Percentiles rank a stretch among this genome's conserved stretches.
These are phyloP conservation scores for Austroboletus eburneus DNA, from an alignment of 768 basidiomycete genomes.

Conservation along the genomic window DNA sequence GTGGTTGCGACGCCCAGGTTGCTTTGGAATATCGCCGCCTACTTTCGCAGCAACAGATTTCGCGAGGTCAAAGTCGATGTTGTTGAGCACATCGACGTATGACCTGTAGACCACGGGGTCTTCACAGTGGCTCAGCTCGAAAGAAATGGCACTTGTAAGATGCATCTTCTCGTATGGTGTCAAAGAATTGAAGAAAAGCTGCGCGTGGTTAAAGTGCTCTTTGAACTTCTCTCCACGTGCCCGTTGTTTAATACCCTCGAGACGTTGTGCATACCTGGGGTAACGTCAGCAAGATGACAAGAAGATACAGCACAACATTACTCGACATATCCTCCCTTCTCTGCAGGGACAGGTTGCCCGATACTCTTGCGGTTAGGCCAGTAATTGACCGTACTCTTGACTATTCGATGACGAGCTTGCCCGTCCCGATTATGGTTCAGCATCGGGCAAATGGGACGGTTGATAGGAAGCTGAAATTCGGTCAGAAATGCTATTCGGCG, in stretches of 20 bases:
- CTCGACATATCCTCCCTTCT: conserved; percentile 58
- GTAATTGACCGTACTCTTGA: conserved; percentile 64
- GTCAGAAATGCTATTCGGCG: not conserved
- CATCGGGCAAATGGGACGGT: conserved; percentile 73
- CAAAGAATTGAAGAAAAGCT: conserved; percentile 84
- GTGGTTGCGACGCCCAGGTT: conserved; percentile 49
- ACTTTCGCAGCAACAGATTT: conserved; percentile 62
- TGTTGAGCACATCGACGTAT: conserved; percentile 64
- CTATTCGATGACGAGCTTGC: conserved; percentile 50
- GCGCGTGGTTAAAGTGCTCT: conserved; percentile 71
- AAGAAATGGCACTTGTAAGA: conserved; percentile 63
- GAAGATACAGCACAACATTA: conserved; percentile 25
- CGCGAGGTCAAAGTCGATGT: conserved; percentile 74
- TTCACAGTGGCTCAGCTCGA: conserved; percentile 83
- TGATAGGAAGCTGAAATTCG: conserved; percentile 66
- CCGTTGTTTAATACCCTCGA: conserved; percentile 55
- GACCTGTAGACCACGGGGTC: conserved; percentile 66
- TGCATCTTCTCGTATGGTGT: conserved; percentile 65
- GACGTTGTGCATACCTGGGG: conserved; percentile 44
- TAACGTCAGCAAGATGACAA: conserved; percentile 7
- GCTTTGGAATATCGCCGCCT: conserved; percentile 53
- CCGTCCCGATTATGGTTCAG: conserved; percentile 69
- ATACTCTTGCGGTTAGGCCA: conserved; percentile 71
- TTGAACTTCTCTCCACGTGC: conserved; percentile 68
- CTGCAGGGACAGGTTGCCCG: conserved; percentile 43